These are phyloP conservation scores for Tylopilus balloui DNA, from an alignment of 768 basidiomycete species.

Conservation along the genomic window DNA sequence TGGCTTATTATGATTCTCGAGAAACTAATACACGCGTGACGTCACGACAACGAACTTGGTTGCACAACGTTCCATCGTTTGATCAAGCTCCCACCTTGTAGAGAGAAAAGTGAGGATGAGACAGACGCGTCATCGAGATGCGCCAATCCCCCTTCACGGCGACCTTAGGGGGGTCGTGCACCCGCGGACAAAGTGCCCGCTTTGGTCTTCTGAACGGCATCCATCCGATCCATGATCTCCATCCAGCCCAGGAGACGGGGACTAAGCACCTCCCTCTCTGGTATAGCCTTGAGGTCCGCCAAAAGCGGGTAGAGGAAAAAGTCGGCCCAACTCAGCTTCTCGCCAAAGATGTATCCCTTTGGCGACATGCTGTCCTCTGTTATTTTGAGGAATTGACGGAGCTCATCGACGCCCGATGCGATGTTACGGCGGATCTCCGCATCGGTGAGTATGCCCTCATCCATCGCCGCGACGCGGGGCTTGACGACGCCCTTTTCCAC, in stretches of 20 bases:
- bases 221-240: slow-evolving; percentile 22
- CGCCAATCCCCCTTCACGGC: neutral
- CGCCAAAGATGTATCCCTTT: slow-evolving; percentile 28
- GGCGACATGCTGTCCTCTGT: slow-evolving; percentile 25
- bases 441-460: slow-evolving; percentile 22
- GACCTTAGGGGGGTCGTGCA: slow-evolving; percentile 21
- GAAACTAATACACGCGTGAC: neutral
- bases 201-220: slow-evolving; percentile 23
- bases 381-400: slow-evolving; percentile 15
- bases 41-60: neutral
- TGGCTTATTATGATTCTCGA: neutral
- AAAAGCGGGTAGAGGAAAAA: slow-evolving; percentile 32
- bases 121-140: neutral
- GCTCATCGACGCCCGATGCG: slow-evolving; percentile 12
- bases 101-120: neutral
- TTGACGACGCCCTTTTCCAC: slow-evolving; percentile 32
- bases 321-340: slow-evolving; percentile 29
- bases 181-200: slow-evolving; percentile 25
- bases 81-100: neutral
- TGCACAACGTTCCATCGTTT: neutral
- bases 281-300: slow-evolving; percentile 27
- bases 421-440: slow-evolving; percentile 20
- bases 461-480: slow-evolving; percentile 26
- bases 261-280: slow-evolving; percentile 24
- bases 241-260: slow-evolving; percentile 24